Evolutionary conservation across 495 filamentous ascomycete genomes (phyloP).

Genomic region (Daldinia caldariorum): DNA sequence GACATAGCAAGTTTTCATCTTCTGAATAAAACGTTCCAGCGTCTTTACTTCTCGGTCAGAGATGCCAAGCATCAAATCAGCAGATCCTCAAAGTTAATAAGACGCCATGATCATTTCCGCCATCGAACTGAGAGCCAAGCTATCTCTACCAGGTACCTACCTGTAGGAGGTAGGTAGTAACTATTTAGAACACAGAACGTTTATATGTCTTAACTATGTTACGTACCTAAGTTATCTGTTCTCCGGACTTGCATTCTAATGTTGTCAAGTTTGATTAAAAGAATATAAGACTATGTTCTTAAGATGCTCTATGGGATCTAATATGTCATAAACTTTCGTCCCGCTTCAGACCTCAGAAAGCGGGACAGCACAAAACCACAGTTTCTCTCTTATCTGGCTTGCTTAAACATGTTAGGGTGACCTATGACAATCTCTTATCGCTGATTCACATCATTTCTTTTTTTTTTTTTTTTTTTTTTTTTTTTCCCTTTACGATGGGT

Average conservation of each 20-base stretch:
- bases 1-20: not conserved
- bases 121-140: too few species aligned
- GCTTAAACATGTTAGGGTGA: constrained; percentile 37
- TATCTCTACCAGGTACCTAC: not conserved
- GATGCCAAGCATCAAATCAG: not conserved
- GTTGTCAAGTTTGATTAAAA: not conserved
- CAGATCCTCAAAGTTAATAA: not conserved
- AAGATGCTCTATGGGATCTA: constrained; percentile 44
- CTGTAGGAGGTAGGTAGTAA: too few species aligned
- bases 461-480: constrained; percentile 12
- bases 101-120: not conserved
- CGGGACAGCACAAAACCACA: constrained; percentile 35
- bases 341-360: constrained; percentile 11
- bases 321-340: constrained; percentile 38
- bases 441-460: constrained; percentile 22
- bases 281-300: constrained; percentile 43
- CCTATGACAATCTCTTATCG: constrained; percentile 42
- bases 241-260: not conserved
- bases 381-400: constrained; percentile 34
- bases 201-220: too few species aligned
- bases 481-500: not conserved
- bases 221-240: not conserved
- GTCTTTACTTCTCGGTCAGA: not conserved
- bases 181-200: too few species aligned
- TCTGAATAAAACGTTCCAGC: not conserved